Conservation (phyloP, 768 basidiomycete species). For the Tylopilus sp. region DNA sequence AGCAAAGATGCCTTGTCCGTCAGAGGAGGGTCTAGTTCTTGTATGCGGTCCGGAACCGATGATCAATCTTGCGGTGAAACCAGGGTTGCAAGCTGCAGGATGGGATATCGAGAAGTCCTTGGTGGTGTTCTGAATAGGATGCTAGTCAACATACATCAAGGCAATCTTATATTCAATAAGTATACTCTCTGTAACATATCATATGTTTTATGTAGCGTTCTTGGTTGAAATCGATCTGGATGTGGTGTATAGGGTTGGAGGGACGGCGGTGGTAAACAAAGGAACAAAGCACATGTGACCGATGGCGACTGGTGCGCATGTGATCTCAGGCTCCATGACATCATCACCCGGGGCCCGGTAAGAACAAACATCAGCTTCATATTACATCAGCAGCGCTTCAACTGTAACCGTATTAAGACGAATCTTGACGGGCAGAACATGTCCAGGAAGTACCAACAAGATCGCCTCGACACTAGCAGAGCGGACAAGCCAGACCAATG, state of each 20-base stretch:
- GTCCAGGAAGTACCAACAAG: too few species aligned
- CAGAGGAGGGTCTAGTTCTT: slow-evolving; percentile 38
- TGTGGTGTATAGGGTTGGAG: neutral
- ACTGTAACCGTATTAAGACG: too few species aligned
- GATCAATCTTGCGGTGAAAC: slow-evolving; percentile 31
- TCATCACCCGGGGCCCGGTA: too few species aligned
- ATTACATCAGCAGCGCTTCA: too few species aligned
- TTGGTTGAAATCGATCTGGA: neutral
- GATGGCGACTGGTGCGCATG: too few species aligned
- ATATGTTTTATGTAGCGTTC: neutral
- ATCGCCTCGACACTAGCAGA: too few species aligned
- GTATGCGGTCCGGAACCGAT: slow-evolving; percentile 50
- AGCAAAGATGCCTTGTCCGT: slow-evolving; percentile 39
- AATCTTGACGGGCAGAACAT: too few species aligned
- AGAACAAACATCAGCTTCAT: too few species aligned
- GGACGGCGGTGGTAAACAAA: neutral
- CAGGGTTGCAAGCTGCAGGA: slow-evolving; percentile 31
- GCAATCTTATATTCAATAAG: neutral
- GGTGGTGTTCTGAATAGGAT: slow-evolving; percentile 32
- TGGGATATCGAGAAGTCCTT: slow-evolving; percentile 34
- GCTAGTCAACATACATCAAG: neutral
- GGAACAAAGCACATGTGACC: too few species aligned
- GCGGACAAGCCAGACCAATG: too few species aligned
- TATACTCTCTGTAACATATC: neutral
- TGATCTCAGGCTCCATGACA: too few species aligned